These are phyloP conservation scores for Purpureocillium lavendulum DNA, from an alignment of 2,329 filamentous ascomycete species.

Conservation along the genomic window DNA sequence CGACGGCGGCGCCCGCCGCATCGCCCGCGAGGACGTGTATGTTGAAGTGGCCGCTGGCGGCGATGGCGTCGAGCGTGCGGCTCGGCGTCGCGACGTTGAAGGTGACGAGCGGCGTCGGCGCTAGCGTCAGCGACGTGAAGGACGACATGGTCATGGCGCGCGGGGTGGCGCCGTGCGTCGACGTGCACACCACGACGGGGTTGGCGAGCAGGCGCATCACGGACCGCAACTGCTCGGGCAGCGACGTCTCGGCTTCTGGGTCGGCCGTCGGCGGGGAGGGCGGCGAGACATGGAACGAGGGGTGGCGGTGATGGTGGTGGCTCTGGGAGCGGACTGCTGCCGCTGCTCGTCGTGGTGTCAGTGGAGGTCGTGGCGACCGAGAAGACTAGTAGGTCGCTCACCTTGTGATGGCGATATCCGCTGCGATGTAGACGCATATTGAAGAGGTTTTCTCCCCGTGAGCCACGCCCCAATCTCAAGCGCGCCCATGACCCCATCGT, in stretches of 20 bases:
- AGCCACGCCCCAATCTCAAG: slow-evolving; percentile 8
- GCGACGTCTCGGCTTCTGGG: slow-evolving; percentile 19
- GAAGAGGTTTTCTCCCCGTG: slow-evolving; percentile 3
- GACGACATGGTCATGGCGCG: slow-evolving; percentile 54
- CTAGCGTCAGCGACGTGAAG: slow-evolving; percentile 45
- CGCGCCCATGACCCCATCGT: slow-evolving; percentile 9
- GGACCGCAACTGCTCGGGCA: slow-evolving; percentile 40
- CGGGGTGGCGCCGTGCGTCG: slow-evolving; percentile 24
- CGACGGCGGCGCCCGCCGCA: slow-evolving; percentile 36
- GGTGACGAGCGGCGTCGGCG: slow-evolving; percentile 41
- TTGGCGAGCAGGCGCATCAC: slow-evolving; percentile 47
- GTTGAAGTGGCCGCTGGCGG: slow-evolving; percentile 37
- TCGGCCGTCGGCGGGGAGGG: slow-evolving; percentile 22
- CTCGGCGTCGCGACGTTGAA: slow-evolving; percentile 52
- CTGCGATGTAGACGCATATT: not conserved
- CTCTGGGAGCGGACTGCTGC: too few relatives aligned
- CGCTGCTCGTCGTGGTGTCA: too few relatives aligned
- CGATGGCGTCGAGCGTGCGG: slow-evolving; percentile 44
- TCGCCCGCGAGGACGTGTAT: slow-evolving; percentile 45
- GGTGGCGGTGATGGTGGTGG: too few relatives aligned
- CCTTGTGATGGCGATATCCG: not conserved
- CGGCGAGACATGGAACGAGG: slow-evolving; percentile 8
- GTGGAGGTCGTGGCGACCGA: too few relatives aligned
- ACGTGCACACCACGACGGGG: slow-evolving; percentile 48
- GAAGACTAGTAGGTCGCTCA: too few relatives aligned